A percentile compares a stretch with the other conserved stretches of the same genome.
These are phyloP conservation scores for Ceratocystis papillata DNA, from an alignment of 2,329 filamentous ascomycete genomes.

Conservation along the genomic window DNA sequence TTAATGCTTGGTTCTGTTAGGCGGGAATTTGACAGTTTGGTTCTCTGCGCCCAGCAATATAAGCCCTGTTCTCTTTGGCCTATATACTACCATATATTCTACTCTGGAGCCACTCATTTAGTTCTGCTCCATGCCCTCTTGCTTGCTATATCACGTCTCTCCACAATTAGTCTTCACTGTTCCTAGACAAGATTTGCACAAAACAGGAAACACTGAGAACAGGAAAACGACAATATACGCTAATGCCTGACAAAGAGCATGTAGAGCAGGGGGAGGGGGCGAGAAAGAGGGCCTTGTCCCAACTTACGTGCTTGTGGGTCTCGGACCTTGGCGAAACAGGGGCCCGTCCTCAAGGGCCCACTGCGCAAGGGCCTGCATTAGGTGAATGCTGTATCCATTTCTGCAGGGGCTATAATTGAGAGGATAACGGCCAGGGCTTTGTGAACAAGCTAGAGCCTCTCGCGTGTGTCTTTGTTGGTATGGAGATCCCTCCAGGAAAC, in stretches of 20 bases:
- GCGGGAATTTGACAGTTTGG: neutral
- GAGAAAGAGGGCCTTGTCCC: neutral
- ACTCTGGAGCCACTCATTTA: neutral
- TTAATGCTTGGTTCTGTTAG: too few species aligned
- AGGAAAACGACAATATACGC: neutral
- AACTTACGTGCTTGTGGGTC: constrained; percentile 1
- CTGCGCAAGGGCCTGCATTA: neutral
- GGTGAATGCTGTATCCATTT: neutral
- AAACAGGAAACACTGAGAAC: neutral
- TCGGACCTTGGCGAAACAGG: constrained; percentile 13
- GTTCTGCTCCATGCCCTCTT: neutral
- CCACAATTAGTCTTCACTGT: neutral
- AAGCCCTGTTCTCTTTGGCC: neutral
- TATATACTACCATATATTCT: neutral
- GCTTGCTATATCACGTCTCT: neutral
- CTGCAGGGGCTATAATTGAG: constrained; percentile 8
- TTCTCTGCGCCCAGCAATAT: neutral
- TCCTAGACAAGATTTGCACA: constrained; percentile 8
- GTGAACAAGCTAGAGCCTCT: neutral
- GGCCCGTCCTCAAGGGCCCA: neutral
- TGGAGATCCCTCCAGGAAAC: neutral
- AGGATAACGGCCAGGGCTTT: neutral
- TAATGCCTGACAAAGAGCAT: neutral
- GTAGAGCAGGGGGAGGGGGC: neutral
- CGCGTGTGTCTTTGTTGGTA: neutral